Evolutionary conservation across 768 basidiomycete species (phyloP).

Genomic region (Lentinula sp.): DNA sequence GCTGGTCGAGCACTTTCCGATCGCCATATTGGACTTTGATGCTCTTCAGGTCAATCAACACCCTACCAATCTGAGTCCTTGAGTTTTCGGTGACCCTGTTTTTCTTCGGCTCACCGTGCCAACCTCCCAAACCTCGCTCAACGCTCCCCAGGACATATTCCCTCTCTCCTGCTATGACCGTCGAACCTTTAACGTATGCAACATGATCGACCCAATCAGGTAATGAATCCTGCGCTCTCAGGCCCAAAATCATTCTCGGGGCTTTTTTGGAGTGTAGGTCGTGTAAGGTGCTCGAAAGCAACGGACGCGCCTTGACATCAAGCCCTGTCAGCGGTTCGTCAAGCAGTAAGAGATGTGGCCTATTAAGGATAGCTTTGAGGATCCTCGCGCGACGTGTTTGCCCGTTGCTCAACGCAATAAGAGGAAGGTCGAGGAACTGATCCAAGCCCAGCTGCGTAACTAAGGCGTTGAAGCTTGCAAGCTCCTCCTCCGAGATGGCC

Average conservation of each 20-base stretch:
- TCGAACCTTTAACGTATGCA: slow-evolving; percentile 43
- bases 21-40: slow-evolving; percentile 70
- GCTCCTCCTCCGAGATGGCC: slow-evolving; percentile 14
- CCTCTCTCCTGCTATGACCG: slow-evolving; percentile 47
- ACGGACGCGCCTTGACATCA: slow-evolving; percentile 54
- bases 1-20: slow-evolving; percentile 62
- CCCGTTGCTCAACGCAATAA: slow-evolving; percentile 85
- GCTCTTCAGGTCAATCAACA: slow-evolving; percentile 55
- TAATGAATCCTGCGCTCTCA: slow-evolving; percentile 64
- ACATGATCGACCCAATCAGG: slow-evolving; percentile 73
- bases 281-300: slow-evolving; percentile 50
- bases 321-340: slow-evolving; percentile 91
- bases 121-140: slow-evolving; percentile 3
- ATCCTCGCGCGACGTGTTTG: slow-evolving; percentile 88
- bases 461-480: slow-evolving; percentile 44
- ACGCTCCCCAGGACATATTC: slow-evolving; percentile 32
- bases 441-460: slow-evolving; percentile 51
- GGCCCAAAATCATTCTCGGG: slow-evolving; percentile 61
- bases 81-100: neutral
- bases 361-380: slow-evolving; percentile 62
- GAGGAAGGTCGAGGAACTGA: slow-evolving; percentile 71
- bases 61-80: slow-evolving; percentile 18
- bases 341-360: slow-evolving; percentile 74
- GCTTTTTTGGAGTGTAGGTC: slow-evolving; percentile 36
- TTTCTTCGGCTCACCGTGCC: neutral